A percentile compares a stretch with the other conserved stretches of the same genome.
Evolutionary conservation across 306 rosid genomes (phyloP).

Genomic region (Glycine soja): DNA sequence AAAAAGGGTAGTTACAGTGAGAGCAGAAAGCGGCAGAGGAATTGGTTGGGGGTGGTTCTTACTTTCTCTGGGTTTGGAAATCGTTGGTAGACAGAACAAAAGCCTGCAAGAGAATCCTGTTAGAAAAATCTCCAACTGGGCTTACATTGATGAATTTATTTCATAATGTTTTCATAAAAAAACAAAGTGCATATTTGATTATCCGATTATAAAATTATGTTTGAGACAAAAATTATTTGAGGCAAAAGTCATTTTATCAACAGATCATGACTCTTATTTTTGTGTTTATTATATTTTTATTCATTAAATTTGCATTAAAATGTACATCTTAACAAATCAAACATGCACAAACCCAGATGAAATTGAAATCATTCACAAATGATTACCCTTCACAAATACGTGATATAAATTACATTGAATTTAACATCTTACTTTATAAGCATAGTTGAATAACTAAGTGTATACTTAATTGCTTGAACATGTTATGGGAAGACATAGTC

Average conservation of each 20-base stretch:
- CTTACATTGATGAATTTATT: not conserved
- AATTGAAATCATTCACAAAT: not conserved
- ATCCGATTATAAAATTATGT: too few relatives aligned
- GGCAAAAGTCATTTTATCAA: too few relatives aligned
- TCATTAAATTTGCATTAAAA: too few relatives aligned
- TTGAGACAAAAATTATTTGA: too few relatives aligned
- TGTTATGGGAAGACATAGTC: not conserved
- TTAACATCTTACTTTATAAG: not conserved
- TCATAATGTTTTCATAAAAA: not conserved
- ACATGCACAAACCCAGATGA: not conserved
- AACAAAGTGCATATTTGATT: not conserved
- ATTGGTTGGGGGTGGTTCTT: constrained; percentile 35
- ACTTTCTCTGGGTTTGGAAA: constrained; percentile 54
- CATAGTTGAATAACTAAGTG: not conserved
- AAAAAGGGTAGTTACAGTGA: constrained; percentile 16
- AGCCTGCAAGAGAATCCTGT: constrained; percentile 68
- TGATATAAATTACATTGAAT: not conserved
- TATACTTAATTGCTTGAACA: not conserved
- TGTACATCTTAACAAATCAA: too few relatives aligned
- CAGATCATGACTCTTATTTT: too few relatives aligned
- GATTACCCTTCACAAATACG: not conserved
- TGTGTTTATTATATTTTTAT: too few relatives aligned
- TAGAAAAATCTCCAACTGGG: not conserved
- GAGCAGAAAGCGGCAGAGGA: constrained; percentile 28
- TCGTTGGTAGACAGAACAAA: constrained; percentile 58